Evolutionary conservation across 2,329 filamentous ascomycete species (phyloP).

Genomic region (Trichocomaceae sp.): DNA sequence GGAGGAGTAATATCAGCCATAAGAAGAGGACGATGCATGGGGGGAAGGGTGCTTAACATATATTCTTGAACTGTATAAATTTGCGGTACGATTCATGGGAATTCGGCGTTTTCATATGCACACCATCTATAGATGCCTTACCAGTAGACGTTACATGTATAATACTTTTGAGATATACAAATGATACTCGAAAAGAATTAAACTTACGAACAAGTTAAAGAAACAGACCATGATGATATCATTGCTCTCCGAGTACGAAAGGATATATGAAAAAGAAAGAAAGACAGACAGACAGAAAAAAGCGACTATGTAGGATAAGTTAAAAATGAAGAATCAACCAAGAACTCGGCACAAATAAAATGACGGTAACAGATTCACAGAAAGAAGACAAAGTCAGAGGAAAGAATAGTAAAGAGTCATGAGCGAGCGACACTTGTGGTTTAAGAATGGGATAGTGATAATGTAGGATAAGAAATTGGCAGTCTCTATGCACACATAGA

Average conservation of each 20-base stretch:
- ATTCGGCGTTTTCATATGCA: background rate
- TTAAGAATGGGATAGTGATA: background rate
- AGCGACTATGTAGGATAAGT: background rate
- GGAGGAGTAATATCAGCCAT: constrained; percentile 21
- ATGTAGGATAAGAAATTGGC: background rate
- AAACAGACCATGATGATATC: background rate
- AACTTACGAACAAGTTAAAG: too few relatives aligned
- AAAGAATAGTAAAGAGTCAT: background rate
- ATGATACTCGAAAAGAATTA: too few relatives aligned
- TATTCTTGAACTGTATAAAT: background rate
- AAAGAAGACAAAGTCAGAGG: background rate
- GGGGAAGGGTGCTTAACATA: constrained; percentile 9
- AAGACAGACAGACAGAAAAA: background rate
- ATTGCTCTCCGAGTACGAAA: background rate
- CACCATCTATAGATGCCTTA: background rate
- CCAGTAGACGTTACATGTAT: too few relatives aligned
- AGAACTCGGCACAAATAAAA: background rate
- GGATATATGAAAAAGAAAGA: background rate
- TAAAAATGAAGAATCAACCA: background rate
- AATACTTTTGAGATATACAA: too few relatives aligned
- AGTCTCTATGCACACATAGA: background rate
- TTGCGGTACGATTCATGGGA: background rate
- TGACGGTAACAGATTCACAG: background rate
- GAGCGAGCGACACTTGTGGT: background rate
- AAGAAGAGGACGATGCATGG: constrained; percentile 19